Conservation (phyloP, 1,284 basidiomycete genomes). For the Sutorius eximius region DNA sequence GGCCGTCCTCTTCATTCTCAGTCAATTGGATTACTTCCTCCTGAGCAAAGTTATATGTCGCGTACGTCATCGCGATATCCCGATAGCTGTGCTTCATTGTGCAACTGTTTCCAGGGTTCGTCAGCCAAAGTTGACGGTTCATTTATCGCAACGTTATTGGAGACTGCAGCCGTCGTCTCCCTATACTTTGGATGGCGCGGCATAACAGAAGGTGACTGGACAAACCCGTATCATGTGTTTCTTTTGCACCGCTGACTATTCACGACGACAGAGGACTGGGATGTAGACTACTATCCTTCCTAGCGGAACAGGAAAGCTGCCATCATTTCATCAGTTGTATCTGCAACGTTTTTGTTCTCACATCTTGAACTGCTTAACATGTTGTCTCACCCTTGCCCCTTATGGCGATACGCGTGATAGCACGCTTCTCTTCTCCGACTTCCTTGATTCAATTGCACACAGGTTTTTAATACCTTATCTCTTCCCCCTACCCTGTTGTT, state of each 20-base stretch:
- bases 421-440: neutral
- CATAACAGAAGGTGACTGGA: constrained; percentile 75
- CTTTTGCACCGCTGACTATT: constrained; percentile 5
- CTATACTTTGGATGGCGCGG: constrained; percentile 79
- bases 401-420: constrained; percentile 11
- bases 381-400: constrained; percentile 5
- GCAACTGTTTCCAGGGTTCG: constrained; percentile 46
- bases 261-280: constrained; percentile 30
- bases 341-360: constrained; percentile 4
- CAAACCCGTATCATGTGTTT: neutral
- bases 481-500: constrained; percentile 4
- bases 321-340: constrained; percentile 13
- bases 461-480: constrained; percentile 2
- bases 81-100: constrained; percentile 9
- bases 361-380: constrained; percentile 2
- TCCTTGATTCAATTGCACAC: neutral
- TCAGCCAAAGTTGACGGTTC: constrained; percentile 72
- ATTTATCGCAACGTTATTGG: constrained; percentile 76
- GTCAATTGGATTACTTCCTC: constrained; percentile 78
- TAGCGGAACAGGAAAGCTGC: constrained; percentile 5
- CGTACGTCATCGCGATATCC: constrained; percentile 42
- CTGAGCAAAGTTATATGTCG: constrained; percentile 74
- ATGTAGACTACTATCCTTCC: constrained; percentile 31
- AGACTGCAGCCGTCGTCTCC: constrained; percentile 68
- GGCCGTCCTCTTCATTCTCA: constrained; percentile 67